Conservation (phyloP, 345 rosid genomes). For the Eucalyptus cloeziana region DNA sequence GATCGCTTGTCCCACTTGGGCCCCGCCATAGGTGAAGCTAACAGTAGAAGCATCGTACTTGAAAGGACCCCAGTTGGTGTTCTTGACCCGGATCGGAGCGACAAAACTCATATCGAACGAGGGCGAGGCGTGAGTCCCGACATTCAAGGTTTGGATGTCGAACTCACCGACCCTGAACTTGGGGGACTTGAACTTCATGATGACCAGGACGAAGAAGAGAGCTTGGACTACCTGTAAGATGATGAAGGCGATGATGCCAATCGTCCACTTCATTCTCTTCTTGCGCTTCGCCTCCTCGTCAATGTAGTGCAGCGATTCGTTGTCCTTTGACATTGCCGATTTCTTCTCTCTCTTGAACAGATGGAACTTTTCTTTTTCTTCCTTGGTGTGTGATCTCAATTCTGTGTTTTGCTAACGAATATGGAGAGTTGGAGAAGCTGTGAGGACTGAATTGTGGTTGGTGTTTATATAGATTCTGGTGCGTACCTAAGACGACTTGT, state of each 20-base stretch:
- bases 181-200: conserved; percentile 7
- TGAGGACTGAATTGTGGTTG: neutral
- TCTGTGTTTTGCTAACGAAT: neutral
- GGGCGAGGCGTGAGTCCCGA: neutral
- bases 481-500: neutral
- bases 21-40: neutral
- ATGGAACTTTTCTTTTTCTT: neutral
- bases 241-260: neutral
- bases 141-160: neutral
- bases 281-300: neutral
- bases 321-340: neutral
- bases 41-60: neutral
- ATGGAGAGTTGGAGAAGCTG: neutral
- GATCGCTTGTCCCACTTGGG: neutral
- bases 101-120: neutral
- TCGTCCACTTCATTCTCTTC: conserved; percentile 7
- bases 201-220: conserved; percentile 1
- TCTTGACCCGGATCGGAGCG: conserved; percentile 1
- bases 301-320: neutral
- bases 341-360: neutral
- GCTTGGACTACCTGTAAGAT: conserved; percentile 4
- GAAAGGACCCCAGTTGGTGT: conserved; percentile 3
- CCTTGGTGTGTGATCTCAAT: neutral
- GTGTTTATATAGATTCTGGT: neutral
- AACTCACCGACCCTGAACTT: conserved; percentile 2